Conservation (phyloP, 352 stramenopile species). For the Phytophthora sp. region DNA sequence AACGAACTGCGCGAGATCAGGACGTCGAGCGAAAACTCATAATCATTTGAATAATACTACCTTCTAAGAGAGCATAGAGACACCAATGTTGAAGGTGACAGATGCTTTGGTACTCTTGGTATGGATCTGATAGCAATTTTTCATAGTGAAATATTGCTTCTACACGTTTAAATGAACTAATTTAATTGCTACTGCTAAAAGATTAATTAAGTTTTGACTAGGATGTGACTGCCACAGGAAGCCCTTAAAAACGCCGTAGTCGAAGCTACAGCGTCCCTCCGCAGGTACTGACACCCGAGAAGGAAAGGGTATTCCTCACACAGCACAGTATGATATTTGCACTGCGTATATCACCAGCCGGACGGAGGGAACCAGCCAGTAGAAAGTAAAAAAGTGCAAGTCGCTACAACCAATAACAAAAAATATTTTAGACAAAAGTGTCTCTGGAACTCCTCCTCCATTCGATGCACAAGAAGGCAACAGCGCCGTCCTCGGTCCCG, state of each 20-base stretch:
- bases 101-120: too few species aligned
- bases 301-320: constrained; percentile 39
- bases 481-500: constrained; percentile 38
- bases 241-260: constrained; percentile 4
- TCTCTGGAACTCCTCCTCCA: constrained; percentile 44
- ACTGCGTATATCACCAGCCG: constrained; percentile 84
- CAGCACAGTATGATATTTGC: constrained; percentile 62
- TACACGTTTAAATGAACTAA: too few species aligned
- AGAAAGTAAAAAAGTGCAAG: constrained; percentile 81
- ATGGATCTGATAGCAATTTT: too few species aligned
- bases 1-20: too few species aligned
- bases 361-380: constrained; percentile 52
- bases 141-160: too few species aligned
- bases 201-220: too few species aligned
- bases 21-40: too few species aligned
- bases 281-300: constrained; percentile 29
- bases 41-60: too few species aligned
- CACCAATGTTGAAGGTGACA: too few species aligned
- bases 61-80: too few species aligned
- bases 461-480: constrained; percentile 53
- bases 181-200: neutral
- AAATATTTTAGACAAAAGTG: constrained; percentile 26
- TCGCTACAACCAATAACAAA: neutral
- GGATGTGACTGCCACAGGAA: constrained; percentile 53
- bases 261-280: constrained; percentile 10